A percentile compares a stretch with the other conserved stretches of the same genome.
Evolutionary conservation across 2,329 filamentous ascomycete genomes (phyloP).

Genomic region (Samsoniella hepiali): DNA sequence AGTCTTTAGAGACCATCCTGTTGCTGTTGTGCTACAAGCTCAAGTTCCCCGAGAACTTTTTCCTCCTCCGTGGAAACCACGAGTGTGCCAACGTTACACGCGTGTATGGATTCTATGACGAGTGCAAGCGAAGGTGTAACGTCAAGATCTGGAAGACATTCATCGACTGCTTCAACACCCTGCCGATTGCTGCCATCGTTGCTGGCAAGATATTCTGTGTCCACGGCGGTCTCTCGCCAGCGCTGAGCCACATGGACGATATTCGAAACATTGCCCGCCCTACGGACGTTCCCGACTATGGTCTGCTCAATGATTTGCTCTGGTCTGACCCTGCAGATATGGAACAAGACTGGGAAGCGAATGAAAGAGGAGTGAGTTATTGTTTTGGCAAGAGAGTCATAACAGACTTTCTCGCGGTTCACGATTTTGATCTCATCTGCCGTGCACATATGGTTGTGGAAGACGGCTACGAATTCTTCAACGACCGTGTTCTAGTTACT

Average conservation of each 20-base stretch:
- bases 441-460: constrained; percentile 99
- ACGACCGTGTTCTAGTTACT: constrained; percentile 88
- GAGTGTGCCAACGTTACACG: constrained; percentile 95
- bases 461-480: constrained; percentile 98
- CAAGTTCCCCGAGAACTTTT: constrained; percentile 97
- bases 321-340: constrained; percentile 99
- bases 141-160: constrained; percentile 99
- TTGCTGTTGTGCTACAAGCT: constrained; percentile 94
- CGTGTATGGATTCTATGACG: constrained; percentile 96
- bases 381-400: constrained; percentile 99
- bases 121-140: constrained; percentile 94
- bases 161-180: constrained; percentile 91
- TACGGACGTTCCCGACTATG: constrained; percentile 96
- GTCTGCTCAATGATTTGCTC: constrained; percentile 86
- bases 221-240: constrained; percentile 89
- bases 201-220: constrained; percentile 98
- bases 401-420: constrained; percentile 86
- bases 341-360: constrained; percentile 97
- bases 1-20: constrained; percentile 91
- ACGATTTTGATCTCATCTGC: constrained; percentile 97
- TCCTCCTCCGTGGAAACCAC: constrained; percentile 89
- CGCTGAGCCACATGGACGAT: constrained; percentile 94
- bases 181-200: constrained; percentile 94
- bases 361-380: constrained; percentile 94
- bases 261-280: constrained; percentile 94